Conservation (phyloP, 176 grass and related monocot genomes). For the Rhynchospora breviuscula region DNA sequence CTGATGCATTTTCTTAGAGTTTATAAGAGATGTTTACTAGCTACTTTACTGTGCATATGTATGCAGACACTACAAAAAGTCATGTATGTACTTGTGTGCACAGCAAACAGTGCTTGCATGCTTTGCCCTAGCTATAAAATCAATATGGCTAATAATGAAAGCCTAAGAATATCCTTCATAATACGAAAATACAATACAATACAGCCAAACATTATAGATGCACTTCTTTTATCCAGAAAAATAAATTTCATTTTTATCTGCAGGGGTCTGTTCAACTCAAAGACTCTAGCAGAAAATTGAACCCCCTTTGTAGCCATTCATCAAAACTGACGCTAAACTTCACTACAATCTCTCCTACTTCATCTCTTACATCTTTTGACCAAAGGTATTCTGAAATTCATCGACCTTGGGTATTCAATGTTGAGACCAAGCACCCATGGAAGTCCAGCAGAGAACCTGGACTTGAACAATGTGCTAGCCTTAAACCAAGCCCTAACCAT, state of each 20-base stretch:
- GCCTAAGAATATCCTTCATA: background rate
- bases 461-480: constrained; percentile 8
- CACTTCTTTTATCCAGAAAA: background rate
- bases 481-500: constrained; percentile 27
- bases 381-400: constrained; percentile 10
- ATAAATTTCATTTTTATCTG: background rate
- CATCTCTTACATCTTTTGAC: constrained; percentile 23
- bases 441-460: background rate
- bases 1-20: background rate
- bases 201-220: background rate
- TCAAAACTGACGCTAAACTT: constrained; percentile 33
- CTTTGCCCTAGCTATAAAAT: background rate
- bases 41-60: background rate
- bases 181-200: background rate
- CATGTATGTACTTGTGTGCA: background rate
- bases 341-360: constrained; percentile 28
- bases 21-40: background rate
- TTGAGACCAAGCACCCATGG: constrained; percentile 50
- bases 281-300: constrained; percentile 46
- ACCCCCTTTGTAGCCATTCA: constrained; percentile 2
- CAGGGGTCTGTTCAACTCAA: constrained; percentile 35
- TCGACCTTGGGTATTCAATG: constrained; percentile 20
- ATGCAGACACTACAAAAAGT: background rate
- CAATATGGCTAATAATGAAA: background rate
- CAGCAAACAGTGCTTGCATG: background rate